Evolutionary conservation across 495 filamentous ascomycete genomes (phyloP).

Genomic region (Hypoxylon lienhwacheense): DNA sequence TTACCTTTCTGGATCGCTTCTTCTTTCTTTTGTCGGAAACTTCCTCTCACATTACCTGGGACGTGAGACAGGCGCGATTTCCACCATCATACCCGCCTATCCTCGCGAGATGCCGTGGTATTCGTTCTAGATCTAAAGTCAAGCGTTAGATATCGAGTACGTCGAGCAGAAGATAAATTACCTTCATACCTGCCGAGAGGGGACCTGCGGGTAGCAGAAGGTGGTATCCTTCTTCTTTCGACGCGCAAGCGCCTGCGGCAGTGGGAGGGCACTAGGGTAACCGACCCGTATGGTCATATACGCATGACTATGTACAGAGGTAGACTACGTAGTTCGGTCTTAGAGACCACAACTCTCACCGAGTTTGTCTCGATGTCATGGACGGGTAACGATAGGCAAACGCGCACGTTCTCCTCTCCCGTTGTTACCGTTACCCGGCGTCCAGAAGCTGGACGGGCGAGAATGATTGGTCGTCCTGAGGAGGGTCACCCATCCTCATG

Average conservation of each 20-base stretch:
- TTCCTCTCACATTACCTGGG: background rate
- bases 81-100: too few relatives aligned
- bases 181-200: too few relatives aligned
- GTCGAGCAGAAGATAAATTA: too few relatives aligned
- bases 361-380: slow-evolving; percentile 14
- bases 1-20: slow-evolving; percentile 1
- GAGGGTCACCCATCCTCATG: too few relatives aligned
- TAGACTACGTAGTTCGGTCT: too few relatives aligned
- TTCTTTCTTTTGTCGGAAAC: slow-evolving; percentile 8
- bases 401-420: slow-evolving; percentile 18
- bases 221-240: slow-evolving; percentile 22
- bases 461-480: slow-evolving; percentile 20
- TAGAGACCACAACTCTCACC: slow-evolving; percentile 23
- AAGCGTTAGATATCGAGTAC: too few relatives aligned
- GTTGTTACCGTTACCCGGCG: slow-evolving; percentile 27
- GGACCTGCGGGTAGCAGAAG: slow-evolving; percentile 5
- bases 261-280: slow-evolving; percentile 1
- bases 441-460: background rate
- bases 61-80: too few relatives aligned
- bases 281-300: too few relatives aligned
- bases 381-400: slow-evolving; percentile 14
- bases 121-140: background rate
- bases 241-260: slow-evolving; percentile 26
- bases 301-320: too few relatives aligned
- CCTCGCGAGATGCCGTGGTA: background rate